Base-by-base conservation (phyloP, 2,329 filamentous ascomycete species). In the Fusarium sulawesiense region DNA sequence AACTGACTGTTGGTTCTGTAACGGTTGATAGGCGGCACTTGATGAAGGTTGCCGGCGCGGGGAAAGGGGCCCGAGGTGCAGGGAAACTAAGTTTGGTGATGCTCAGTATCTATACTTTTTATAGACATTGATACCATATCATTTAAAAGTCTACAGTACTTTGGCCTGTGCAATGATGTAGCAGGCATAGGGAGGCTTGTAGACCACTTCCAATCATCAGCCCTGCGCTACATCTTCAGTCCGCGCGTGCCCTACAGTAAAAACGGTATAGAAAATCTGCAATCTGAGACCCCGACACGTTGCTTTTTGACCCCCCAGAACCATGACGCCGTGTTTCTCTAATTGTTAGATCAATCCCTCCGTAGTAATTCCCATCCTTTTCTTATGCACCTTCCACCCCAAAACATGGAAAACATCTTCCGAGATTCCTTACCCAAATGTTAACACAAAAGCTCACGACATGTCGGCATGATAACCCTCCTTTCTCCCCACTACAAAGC, bases 401-500 rank as follows among this genome's bases (percentile, higher is more conserved):
- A 29, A 27, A 29, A 41, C 23, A 71, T 71, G 67, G 53, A 71
- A 68, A 49, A 54, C 49, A 54, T 47, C 37, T 56, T n/a, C 67
- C 57, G 50, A 37, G n/a, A 47, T 32, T 37, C 27, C 32, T 32
- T 51, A 18, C 23, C 58, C 46, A 40, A 14, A 68, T 71, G 67
- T 60, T 40, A 42, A 16, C 27, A 53, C n/a, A 53, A 34, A 27
- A 21, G 41, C 44, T 23, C 11, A 27, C 62, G 42, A 34, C 41
- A 63, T 71, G 68, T 57, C 49, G 49, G 49, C 56, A 75, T 75
- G 73, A 66, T 66, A 44, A 73, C 71, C 21, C 71, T 76, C 55
- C 56, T 76, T 34, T 68, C 74, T 29, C 69, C 71, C 9, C 50
- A 76, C 46, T 76, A 60, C 57, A 64, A 66, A 14, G 44, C 49